Percentiles rank a stretch among this genome's conserved stretches.
Evolutionary conservation across 1,139 yeast species (phyloP).

Genomic region (Suhomyces chickasaworum): DNA sequence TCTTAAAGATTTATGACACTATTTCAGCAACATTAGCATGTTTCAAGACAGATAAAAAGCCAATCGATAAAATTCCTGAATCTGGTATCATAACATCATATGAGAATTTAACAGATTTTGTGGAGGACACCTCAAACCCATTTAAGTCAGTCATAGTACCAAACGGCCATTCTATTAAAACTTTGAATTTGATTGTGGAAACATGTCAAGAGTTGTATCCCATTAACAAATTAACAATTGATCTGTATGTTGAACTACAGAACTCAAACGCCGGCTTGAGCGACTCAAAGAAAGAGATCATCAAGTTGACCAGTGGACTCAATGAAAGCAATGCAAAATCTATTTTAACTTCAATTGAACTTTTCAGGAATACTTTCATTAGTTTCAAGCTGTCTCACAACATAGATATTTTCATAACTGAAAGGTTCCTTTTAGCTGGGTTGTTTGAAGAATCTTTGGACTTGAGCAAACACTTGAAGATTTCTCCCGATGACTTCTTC

Average conservation of each 20-base stretch:
- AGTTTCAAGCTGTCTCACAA: constrained; percentile 25
- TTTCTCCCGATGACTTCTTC: constrained; percentile 20
- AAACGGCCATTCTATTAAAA: constrained; percentile 22
- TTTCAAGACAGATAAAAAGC: constrained; percentile 8
- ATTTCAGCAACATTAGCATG: constrained; percentile 28
- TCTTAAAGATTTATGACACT: constrained; percentile 32
- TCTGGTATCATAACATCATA: neutral
- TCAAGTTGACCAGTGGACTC: constrained; percentile 34
- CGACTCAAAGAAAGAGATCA: constrained; percentile 28
- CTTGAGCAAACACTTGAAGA: constrained; percentile 19
- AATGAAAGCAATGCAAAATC: constrained; percentile 36
- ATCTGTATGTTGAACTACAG: constrained; percentile 34
- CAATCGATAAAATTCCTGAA: constrained; percentile 1
- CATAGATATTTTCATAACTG: constrained; percentile 37
- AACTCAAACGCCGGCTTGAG: constrained; percentile 20
- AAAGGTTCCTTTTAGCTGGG: constrained; percentile 41
- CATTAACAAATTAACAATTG: constrained; percentile 42
- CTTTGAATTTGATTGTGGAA: constrained; percentile 28
- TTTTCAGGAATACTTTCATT: constrained; percentile 31
- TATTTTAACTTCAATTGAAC: constrained; percentile 25
- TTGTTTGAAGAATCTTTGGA: constrained; percentile 35
- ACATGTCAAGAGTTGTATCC: constrained; percentile 48
- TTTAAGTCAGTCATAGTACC: constrained; percentile 26
- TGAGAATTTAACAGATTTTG: constrained; percentile 3
- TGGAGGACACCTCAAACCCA: constrained; percentile 17